phyloP scores from a whole-genome alignment of 352 stramenopile species.

The Phytopythium oedochilum region DNA sequence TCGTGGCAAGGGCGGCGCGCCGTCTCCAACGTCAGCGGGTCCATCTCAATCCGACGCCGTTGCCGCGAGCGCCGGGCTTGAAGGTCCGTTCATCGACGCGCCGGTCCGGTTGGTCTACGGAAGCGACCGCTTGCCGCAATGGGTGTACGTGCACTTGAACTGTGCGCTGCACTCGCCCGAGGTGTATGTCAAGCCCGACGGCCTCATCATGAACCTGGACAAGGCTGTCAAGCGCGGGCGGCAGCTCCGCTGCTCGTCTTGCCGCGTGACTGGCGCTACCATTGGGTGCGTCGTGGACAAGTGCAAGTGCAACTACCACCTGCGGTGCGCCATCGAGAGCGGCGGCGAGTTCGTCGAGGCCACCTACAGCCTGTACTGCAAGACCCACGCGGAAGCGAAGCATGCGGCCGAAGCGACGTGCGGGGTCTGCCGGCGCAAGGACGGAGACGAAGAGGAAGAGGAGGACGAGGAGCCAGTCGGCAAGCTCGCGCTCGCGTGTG shows the following conservation, averaged over 20 bases:
- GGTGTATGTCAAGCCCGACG: slow-evolving; percentile 77
- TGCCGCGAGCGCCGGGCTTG: slow-evolving; percentile 28
- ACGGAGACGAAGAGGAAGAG: slow-evolving; percentile 26
- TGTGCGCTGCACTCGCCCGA: slow-evolving; percentile 77
- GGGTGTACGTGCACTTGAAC: slow-evolving; percentile 78
- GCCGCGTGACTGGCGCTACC: slow-evolving; percentile 61
- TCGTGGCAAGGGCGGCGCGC: slow-evolving; percentile 30
- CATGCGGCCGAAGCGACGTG: slow-evolving; percentile 25
- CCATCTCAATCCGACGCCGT: slow-evolving; percentile 8
- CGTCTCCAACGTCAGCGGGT: not conserved
- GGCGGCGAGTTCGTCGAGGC: slow-evolving; percentile 70
- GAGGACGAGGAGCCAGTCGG: slow-evolving; percentile 15
- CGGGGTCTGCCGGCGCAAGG: slow-evolving; percentile 45
- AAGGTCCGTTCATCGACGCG: slow-evolving; percentile 70
- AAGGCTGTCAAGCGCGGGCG: slow-evolving; percentile 76
- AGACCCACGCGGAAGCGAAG: slow-evolving; percentile 47
- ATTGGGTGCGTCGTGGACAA: slow-evolving; percentile 77
- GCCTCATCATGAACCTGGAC: slow-evolving; percentile 75
- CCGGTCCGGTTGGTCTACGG: slow-evolving; percentile 63
- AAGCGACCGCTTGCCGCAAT: slow-evolving; percentile 62
- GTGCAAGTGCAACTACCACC: slow-evolving; percentile 74
- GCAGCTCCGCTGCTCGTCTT: slow-evolving; percentile 67
- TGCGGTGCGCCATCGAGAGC: slow-evolving; percentile 69
- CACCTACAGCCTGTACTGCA: slow-evolving; percentile 73
- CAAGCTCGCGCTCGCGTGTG: slow-evolving; percentile 51